Evolutionary conservation across 345 rosid species (phyloP), one percentile per base, ranked within the genome.

Genomic region (Mangifera indica): DNA sequence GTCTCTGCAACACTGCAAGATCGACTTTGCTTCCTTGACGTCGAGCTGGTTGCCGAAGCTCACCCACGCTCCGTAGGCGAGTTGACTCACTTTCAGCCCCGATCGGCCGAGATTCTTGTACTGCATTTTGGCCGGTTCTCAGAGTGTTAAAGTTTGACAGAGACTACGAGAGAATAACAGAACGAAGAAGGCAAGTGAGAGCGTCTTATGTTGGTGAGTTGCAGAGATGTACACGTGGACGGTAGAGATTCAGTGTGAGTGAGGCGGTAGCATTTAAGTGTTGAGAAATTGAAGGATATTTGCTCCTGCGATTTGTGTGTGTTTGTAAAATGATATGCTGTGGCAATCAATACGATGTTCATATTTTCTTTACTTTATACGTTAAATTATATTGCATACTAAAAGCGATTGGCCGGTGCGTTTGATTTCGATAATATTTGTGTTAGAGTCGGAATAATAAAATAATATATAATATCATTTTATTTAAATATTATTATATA

Each of bases 1-100:
- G 76, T 91, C 98, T 2, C 95, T 82, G 85, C 98, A 91, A 78
- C 99, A 95, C 77, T 91, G 97, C 40, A 92, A 86, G 57, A 95
- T 77, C 40, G 99, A 92, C 73, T 92, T 95, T 5, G 94, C 99
- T 67, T 95, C 99, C 74, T 92, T 95, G 37, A 95, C 98, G 75
- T 95, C 99, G 7, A 95, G 88, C 81, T 95, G 98, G 78, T 95
- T 95, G 25, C 99, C 98, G 79, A 95, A 95, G 73, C 89, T 92
- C 6, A 95, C 99, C 99, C 99, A 95, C 0, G 98, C 86, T 14
- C 98, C 99, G 63, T 81, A 95, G 0, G 98, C 85, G 18, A 95
- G 94, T 81, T 90, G 96, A 83, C 98, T 90, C 73, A 95, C 99
- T 75, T 83, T 92, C 51, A 95, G 79, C 8, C 99, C 99, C 42